Conservation (phyloP, 1,284 basidiomycete genomes). For the Acaromyces ingoldii region DNA sequence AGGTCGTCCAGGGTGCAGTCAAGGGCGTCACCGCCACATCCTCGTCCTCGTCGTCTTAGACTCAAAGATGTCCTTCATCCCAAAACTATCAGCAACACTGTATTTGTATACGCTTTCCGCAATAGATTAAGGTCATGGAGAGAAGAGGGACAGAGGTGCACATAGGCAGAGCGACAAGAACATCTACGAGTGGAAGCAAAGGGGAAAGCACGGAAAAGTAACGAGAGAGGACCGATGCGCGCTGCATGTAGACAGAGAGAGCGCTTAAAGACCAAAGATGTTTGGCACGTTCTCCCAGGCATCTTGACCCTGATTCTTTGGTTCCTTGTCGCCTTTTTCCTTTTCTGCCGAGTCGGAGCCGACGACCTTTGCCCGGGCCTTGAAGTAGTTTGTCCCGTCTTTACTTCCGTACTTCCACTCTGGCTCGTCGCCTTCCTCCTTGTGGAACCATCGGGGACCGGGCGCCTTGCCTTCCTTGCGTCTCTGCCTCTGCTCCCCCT, state of each 20-base stretch:
- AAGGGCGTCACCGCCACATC: neutral
- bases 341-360: neutral
- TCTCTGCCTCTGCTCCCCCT: slow-evolving; percentile 57
- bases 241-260: neutral
- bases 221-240: neutral
- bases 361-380: slow-evolving; percentile 4
- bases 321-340: slow-evolving; percentile 4
- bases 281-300: slow-evolving; percentile 5
- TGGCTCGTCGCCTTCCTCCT: slow-evolving; percentile 18
- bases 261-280: neutral
- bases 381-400: slow-evolving; percentile 15
- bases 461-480: slow-evolving; percentile 38
- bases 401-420: slow-evolving; percentile 40
- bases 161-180: neutral
- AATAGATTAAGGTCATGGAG: neutral
- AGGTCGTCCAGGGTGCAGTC: neutral
- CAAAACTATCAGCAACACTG: too few species aligned
- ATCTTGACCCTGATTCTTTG: neutral
- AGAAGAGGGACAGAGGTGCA: neutral
- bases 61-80: neutral
- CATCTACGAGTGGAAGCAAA: neutral
- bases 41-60: neutral
- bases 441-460: slow-evolving; percentile 44
- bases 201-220: neutral
- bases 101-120: too few species aligned